These are phyloP conservation scores for Aphanomyces euteiches DNA, from an alignment of 352 stramenopile genomes.

Conservation along the genomic window DNA sequence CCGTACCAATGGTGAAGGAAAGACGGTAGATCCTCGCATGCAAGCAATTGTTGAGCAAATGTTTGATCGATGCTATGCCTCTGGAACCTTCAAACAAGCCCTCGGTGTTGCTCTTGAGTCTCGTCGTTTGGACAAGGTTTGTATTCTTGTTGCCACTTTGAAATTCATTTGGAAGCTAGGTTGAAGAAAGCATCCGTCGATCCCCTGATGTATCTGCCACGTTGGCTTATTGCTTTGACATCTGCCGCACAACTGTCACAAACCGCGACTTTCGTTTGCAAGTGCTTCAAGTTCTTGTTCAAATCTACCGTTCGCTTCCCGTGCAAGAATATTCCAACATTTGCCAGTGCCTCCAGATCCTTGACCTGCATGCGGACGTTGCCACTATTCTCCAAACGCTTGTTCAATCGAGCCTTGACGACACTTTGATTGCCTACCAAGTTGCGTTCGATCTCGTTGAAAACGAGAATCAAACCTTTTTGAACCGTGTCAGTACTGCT, in stretches of 20 bases:
- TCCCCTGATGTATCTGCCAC: slow-evolving; percentile 65
- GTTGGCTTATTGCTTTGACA: slow-evolving; percentile 91
- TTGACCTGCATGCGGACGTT: slow-evolving; percentile 78
- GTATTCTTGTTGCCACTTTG: slow-evolving; percentile 24
- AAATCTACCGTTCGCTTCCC: slow-evolving; percentile 62
- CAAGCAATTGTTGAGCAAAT: slow-evolving; percentile 95
- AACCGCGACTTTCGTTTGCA: slow-evolving; percentile 93
- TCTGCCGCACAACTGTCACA: slow-evolving; percentile 90
- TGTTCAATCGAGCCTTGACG: slow-evolving; percentile 61
- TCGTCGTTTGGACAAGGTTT: slow-evolving; percentile 85
- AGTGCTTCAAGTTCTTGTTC: slow-evolving; percentile 90
- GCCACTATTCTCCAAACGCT: slow-evolving; percentile 34
- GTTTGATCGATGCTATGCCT: slow-evolving; percentile 95
- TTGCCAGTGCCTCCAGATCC: slow-evolving; percentile 86
- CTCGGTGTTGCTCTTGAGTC: slow-evolving; percentile 97
- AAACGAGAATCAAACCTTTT: slow-evolving; percentile 97
- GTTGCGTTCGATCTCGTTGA: slow-evolving; percentile 98
- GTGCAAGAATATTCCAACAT: slow-evolving; percentile 69
- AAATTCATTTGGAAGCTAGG: slow-evolving; percentile 25
- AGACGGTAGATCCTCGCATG: slow-evolving; percentile 87
- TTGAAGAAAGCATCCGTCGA: slow-evolving; percentile 86
- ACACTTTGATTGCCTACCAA: slow-evolving; percentile 93
- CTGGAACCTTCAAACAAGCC: slow-evolving; percentile 93
- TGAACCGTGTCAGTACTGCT: slow-evolving; percentile 86
- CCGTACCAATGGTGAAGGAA: slow-evolving; percentile 68